Conservation (phyloP, 148 eudicot species). For the Silene conica region DNA sequence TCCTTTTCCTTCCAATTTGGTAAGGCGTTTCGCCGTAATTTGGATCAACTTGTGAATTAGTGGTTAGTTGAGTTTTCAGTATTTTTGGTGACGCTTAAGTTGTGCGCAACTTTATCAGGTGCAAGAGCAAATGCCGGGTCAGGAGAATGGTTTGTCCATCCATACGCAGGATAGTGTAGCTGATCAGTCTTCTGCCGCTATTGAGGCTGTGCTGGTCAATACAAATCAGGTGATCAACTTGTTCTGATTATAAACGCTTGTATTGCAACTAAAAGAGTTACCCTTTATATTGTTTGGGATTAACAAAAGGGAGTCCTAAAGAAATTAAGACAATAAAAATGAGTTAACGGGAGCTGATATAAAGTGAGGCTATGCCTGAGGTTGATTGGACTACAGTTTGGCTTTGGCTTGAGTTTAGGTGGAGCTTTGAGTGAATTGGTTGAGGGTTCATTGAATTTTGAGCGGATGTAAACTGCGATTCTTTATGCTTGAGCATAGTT, state of each 20-base stretch:
- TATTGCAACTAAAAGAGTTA: neutral
- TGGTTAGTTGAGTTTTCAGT: too few relatives aligned
- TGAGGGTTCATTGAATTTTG: neutral
- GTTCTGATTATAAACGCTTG: neutral
- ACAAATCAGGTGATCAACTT: constrained; percentile 63
- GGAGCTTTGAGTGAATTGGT: neutral
- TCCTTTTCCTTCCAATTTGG: constrained; percentile 82
- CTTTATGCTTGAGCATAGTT: neutral
- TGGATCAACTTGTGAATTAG: too few relatives aligned
- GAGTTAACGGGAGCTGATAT: neutral
- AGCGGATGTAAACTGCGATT: neutral
- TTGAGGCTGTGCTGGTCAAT: constrained; percentile 74
- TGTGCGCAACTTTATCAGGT: constrained; percentile 29
- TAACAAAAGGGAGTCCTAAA: neutral
- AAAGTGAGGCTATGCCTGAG: neutral
- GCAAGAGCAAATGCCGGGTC: constrained; percentile 43
- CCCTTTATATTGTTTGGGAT: neutral
- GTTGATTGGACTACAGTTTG: neutral
- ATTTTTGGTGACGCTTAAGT: neutral
- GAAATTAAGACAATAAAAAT: too few relatives aligned
- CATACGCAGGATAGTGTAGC: constrained; percentile 47
- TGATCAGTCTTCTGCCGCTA: constrained; percentile 63
- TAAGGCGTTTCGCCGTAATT: constrained; percentile 6
- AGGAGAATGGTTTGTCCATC: constrained; percentile 50
- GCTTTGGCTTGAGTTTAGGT: neutral